Evolutionary conservation across 2,329 filamentous ascomycete genomes (phyloP).

Genomic region (Cercospora sp.): DNA sequence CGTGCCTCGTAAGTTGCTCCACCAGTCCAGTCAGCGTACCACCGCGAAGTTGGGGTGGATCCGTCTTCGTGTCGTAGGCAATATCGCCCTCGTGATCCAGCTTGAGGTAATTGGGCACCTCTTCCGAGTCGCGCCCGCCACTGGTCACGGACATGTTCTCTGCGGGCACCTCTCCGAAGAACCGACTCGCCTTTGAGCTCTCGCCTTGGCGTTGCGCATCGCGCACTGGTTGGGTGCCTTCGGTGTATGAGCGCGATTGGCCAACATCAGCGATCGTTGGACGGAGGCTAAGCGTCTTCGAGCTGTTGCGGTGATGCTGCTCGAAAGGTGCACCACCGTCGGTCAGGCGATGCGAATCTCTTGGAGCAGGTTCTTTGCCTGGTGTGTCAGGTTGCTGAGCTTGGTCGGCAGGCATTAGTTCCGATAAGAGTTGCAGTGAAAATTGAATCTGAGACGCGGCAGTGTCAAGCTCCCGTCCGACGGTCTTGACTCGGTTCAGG

Average conservation of each 20-base stretch:
- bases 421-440: conserved; percentile 81
- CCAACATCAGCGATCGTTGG: conserved; percentile 55
- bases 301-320: conserved; percentile 34
- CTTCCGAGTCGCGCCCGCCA: conserved; percentile 60
- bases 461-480: conserved; percentile 77
- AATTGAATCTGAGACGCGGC: conserved; percentile 86
- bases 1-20: conserved; percentile 92
- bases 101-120: conserved; percentile 78
- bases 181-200: conserved; percentile 52
- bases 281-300: conserved; percentile 45
- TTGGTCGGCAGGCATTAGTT: conserved; percentile 65
- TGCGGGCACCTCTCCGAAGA: conserved; percentile 54
- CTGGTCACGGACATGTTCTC: conserved; percentile 34
- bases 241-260: conserved; percentile 66
- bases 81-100: conserved; percentile 88
- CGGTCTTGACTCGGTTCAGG: conserved; percentile 74
- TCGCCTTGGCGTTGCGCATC: conserved; percentile 37
- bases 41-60: conserved; percentile 75
- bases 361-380: conserved; percentile 3
- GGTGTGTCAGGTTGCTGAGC: conserved; percentile 36
- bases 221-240: conserved; percentile 46
- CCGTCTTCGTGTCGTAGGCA: conserved; percentile 81
- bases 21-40: conserved; percentile 86
- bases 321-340: conserved; percentile 37
- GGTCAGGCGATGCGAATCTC: conserved; percentile 38